Base-by-base conservation (phyloP, 148 eudicot species). In the Chenopodium berlandieri region DNA sequence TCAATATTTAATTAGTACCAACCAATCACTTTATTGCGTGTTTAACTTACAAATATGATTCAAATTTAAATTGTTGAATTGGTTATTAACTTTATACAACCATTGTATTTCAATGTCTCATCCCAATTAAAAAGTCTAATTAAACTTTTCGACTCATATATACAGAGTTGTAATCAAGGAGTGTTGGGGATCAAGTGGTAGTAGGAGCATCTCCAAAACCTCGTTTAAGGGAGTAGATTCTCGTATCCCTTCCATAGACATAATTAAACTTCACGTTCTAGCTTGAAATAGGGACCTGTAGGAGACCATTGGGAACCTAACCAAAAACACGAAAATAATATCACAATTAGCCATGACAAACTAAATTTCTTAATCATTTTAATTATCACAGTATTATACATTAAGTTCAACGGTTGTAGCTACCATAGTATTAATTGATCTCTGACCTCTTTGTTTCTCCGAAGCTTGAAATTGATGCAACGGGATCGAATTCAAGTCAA, bases 401-500 rank as follows among this genome's bases (percentile, higher is more conserved):
- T 74, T 13, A 75, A 7, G 44, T 20, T 46, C 37, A 60, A 60
- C 5, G 4, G 56, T 5, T 31, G 47, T 48, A 47, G 64, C 25
- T 0, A 32, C 47, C 73, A 63, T 40, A 52, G 37, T 73, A 12
- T 47, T 60, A n/a, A 31, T 7, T 37, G 46, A 7, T 73, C 44
- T 47, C 40, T 79, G 76, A 60, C 76, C 69, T 60, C 37, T 60
- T 54, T 30, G 8, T 13, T 79, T 76, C 4, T 37, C 7, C 1
- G 75, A 7, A 40, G 47, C n/a, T 46, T 80, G 79, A 78, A 85
- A 90, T 11, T 25, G 84, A 60, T 89, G 90, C 88, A 92, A 67
- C 1, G 90, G 89, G 0, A 80, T 77, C 6, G 90, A 85, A 65
- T 92, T 90, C 3, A 86, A 82, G 78, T 94, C 97, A 27, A 92